A percentile compares a stretch with the other conserved stretches of the same genome.
Conservation (phyloP, 805 yeast genomes). For the Wickerhamiella kazuoi region DNA sequence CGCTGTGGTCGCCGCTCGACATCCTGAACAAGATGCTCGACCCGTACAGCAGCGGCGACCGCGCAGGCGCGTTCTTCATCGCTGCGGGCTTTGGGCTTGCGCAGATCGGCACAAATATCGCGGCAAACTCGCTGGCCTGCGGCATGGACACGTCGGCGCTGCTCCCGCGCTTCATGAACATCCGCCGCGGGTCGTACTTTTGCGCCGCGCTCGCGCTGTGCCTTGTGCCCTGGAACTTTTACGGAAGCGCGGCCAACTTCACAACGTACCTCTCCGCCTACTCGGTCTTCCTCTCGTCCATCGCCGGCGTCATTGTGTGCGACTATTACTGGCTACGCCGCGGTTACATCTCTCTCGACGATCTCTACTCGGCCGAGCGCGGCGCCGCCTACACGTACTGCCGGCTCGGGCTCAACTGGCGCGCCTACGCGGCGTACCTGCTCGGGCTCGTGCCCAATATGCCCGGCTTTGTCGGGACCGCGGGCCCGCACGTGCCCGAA, state of each 20-base stretch:
- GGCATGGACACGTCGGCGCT: constrained; percentile 33
- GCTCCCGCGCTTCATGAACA: constrained; percentile 31
- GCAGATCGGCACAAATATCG: constrained; percentile 29
- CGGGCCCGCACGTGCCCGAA: constrained; percentile 50
- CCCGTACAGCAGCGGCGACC: constrained; percentile 38
- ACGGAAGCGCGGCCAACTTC: constrained; percentile 51
- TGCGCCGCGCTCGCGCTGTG: constrained; percentile 56
- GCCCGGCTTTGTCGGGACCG: constrained; percentile 68
- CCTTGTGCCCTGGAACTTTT: constrained; percentile 72
- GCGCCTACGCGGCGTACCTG: constrained; percentile 66
- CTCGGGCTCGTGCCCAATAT: constrained; percentile 70
- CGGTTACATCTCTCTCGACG: constrained; percentile 46
- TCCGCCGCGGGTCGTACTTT: constrained; percentile 64
- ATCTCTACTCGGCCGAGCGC: constrained; percentile 37
- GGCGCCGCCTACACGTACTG: constrained; percentile 41
- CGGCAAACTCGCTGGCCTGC: constrained; percentile 32
- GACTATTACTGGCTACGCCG: constrained; percentile 61
- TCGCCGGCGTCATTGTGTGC: constrained; percentile 49
- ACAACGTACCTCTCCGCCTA: constrained; percentile 69
- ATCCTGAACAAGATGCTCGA: constrained; percentile 48
- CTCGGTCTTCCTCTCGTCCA: constrained; percentile 64
- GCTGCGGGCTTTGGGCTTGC: constrained; percentile 45
- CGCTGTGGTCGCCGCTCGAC: constrained; percentile 72
- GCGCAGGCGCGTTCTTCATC: constrained; percentile 69
- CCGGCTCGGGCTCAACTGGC: constrained; percentile 68